Base-by-base conservation (phyloP, 2,329 filamentous ascomycete species). In the Aspergillus jensenii region DNA sequence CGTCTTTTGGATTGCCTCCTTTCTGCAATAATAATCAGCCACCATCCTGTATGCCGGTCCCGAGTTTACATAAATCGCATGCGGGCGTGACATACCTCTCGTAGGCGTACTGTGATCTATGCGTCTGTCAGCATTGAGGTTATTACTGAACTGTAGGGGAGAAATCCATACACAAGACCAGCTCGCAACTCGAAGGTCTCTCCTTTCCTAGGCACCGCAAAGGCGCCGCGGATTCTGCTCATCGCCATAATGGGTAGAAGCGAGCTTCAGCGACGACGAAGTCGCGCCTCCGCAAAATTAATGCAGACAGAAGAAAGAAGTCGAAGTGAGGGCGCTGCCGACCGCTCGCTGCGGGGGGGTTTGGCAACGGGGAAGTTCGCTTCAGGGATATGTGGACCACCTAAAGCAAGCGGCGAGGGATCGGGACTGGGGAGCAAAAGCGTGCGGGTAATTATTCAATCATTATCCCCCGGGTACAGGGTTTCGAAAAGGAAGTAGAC, bases 1-100 rank as follows among this genome's bases (percentile, higher is more conserved):
- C 64, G 95, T 99, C 84, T 96, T 98, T 75, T 99, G 95, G 68
- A 99, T 99, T 23, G 95, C 90, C 81, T 99, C 95, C 78, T 99
- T 99, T 71, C 92, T 86, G 61, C 46, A 55, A 41, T 27, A 59
- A 44, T 58, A 23, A 76, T 76, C 68, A 74, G 69, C 60, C 35
- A 59, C 35, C 41, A 51, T 52, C 19, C 27, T 46, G 33, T 21
- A 17, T 17, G n/a, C 19, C 11, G 25, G 11, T 45, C 7, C 6
- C 19, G 14, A n/a, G 1, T 25, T 12, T 23, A n/a, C 35, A 5
- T 31, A 3, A 17, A 17, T 27, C 7, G 40, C 39, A 53, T 52
- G 23, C 17, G 12, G 33, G 40, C 43, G 25, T 39, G n/a, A 65
- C 67, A 65, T 76, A 86, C 84, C 86, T 89, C 85, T 99, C 95